Base-by-base conservation (phyloP, 2,329 filamentous ascomycete genomes). In the Colletotrichum truncatum region DNA sequence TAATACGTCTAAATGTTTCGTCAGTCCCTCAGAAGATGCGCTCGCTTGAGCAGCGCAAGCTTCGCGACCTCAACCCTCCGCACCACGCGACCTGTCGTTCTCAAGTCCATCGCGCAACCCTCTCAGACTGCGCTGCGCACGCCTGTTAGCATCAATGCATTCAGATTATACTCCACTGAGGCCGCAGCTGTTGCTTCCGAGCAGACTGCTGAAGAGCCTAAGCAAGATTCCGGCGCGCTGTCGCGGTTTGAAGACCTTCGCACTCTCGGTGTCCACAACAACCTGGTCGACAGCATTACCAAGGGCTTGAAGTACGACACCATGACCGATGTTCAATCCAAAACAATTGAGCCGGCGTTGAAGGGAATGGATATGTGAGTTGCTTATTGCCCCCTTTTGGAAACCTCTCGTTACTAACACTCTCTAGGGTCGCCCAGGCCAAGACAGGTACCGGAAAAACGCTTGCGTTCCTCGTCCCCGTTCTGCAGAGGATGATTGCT, bases 361-460 rank as follows among this genome's bases (percentile, higher is more conserved):
- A 88, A 89, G 70, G 94, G 96, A 21, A 87, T 84, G 66, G 95
- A 98, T 77, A 85, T 97, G 92, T 95, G 85, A 82, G 91, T 80
- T 59, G 12, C 10, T 11, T 10, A 49, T 6, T 7, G 16, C 16
- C 12, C 14, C 26, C 18, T 28, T 34, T 49, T 21, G 6, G 16
- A 12, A 28, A 34, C 6, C 3, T 11, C 26, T 32, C 23, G 18
- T n/a, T 43, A 67, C 68, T 72, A 74, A 76, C 54, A 34, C 45
- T 67, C 53, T 52, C 66, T 73, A 93, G 91, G 71, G 85, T 98
- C 70, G 96, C 95, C 48, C 96, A 98, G 82, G 96, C 96, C 65
- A 97, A 93, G 81, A 99, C 96, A 8, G 96, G 96, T 75, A 98
- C 96, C 4, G 96, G 96, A 75, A 99, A 99, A 82, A 99, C 96